phyloP scores from a whole-genome alignment of 306 rosid genomes.

The Mimosa pudica region DNA sequence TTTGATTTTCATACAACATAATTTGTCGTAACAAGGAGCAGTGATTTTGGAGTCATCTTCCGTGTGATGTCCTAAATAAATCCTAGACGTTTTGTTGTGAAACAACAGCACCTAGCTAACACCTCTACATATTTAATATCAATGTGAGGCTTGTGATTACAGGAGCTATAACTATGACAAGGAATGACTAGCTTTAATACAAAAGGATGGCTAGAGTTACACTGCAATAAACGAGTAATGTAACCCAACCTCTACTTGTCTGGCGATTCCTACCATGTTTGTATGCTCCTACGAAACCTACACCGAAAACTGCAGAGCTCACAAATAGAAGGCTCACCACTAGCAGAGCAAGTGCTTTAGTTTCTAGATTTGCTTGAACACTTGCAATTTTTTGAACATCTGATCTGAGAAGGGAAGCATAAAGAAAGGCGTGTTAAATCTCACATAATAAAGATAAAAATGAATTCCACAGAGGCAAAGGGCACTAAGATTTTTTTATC shows the following conservation, averaged over 20 bases:
- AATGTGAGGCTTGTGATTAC: neutral
- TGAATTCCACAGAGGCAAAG: neutral
- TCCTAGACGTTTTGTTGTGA: constrained; percentile 5
- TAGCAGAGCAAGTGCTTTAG: constrained; percentile 69
- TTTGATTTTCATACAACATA: neutral
- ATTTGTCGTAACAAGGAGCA: neutral
- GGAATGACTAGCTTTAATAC: constrained; percentile 51
- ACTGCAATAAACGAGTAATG: constrained; percentile 62
- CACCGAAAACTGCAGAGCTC: constrained; percentile 63
- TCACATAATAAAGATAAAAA: neutral
- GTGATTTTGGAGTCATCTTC: neutral
- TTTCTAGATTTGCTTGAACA: constrained; percentile 65
- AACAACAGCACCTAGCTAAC: neutral
- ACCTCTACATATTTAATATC: neutral
- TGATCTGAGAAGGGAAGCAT: constrained; percentile 47
- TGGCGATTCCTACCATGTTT: constrained; percentile 41
- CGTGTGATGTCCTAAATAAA: neutral
- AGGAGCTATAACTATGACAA: constrained; percentile 14
- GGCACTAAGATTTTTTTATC: neutral
- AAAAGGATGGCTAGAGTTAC: constrained; percentile 57
- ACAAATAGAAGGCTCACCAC: constrained; percentile 63
- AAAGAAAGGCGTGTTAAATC: constrained; percentile 2
- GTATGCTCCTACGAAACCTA: constrained; percentile 51
- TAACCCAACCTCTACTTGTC: constrained; percentile 67
- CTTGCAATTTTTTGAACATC: constrained; percentile 54